Percentiles rank a stretch among this genome's conserved stretches.
These are phyloP conservation scores for Elaeis guineensis DNA, from an alignment of 176 grass and related monocot species.

Conservation along the genomic window DNA sequence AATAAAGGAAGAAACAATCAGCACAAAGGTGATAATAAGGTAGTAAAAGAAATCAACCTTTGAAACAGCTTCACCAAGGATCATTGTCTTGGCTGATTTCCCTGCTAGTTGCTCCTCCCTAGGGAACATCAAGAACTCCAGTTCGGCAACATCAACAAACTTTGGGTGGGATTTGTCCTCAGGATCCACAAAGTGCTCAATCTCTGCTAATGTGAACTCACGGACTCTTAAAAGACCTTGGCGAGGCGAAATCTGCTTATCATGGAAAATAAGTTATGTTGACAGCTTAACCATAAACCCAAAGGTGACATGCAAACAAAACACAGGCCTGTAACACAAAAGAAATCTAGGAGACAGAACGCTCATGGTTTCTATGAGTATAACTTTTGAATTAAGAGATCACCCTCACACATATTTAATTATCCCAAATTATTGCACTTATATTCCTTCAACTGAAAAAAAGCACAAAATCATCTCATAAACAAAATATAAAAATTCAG, in stretches of 20 bases:
- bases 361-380: too few relatives aligned
- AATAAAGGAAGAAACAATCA: background rate
- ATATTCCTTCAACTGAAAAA: too few relatives aligned
- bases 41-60: conserved; percentile 30
- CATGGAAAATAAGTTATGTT: background rate
- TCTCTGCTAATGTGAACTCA: conserved; percentile 79
- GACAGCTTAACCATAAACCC: too few relatives aligned
- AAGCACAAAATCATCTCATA: too few relatives aligned
- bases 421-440: too few relatives aligned
- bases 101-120: conserved; percentile 59
- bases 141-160: conserved; percentile 55
- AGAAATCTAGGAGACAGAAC: too few relatives aligned
- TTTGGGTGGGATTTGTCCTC: conserved; percentile 78
- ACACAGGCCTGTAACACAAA: too few relatives aligned
- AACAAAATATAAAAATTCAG: too few relatives aligned
- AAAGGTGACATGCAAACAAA: too few relatives aligned
- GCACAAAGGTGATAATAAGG: background rate
- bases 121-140: conserved; percentile 73
- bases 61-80: conserved; percentile 56
- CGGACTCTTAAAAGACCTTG: conserved; percentile 87
- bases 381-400: too few relatives aligned
- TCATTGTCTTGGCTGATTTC: conserved; percentile 43
- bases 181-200: conserved; percentile 86
- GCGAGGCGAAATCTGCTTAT: conserved; percentile 55
- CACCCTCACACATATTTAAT: too few relatives aligned